phyloP scores from a whole-genome alignment of 768 basidiomycete genomes.

The Hebeloma cylindrosporum region DNA sequence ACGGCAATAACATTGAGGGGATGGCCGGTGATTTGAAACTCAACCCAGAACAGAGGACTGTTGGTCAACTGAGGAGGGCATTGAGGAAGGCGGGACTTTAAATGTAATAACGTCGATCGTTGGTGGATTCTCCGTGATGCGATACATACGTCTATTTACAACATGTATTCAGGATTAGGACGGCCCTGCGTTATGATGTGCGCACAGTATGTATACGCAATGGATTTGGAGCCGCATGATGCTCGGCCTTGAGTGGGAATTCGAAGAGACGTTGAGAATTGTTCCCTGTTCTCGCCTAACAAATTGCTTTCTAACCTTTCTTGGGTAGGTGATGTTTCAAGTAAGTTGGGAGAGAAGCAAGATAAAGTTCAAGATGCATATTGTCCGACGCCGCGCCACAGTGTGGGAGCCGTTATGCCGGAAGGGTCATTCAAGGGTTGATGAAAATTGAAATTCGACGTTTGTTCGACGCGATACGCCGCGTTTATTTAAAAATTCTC shows the following conservation, averaged over 20 bases:
- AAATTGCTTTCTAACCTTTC: conserved; percentile 21
- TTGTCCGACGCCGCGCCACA: conserved; percentile 15
- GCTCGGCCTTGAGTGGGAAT: conserved; percentile 18
- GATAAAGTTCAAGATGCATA: conserved; percentile 39
- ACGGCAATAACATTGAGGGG: conserved; percentile 67
- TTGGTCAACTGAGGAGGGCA: conserved; percentile 70
- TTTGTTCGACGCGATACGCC: conserved; percentile 8
- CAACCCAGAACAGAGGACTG: conserved; percentile 84
- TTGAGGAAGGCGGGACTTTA: conserved; percentile 54
- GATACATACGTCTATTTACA: conserved; percentile 8
- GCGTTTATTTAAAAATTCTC: not conserved
- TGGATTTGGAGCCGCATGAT: conserved; percentile 6
- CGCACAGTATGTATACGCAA: not conserved
- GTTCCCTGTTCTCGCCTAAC: conserved; percentile 16
- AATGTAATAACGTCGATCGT: conserved; percentile 6
- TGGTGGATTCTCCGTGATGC: conserved; percentile 9
- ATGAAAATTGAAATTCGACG: conserved; percentile 12
- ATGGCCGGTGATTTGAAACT: conserved; percentile 82
- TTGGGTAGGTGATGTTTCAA: conserved; percentile 20
- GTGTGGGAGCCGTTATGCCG: conserved; percentile 13
- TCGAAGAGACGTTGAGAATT: conserved; percentile 16
- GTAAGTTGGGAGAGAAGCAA: conserved; percentile 29
- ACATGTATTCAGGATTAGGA: no score
- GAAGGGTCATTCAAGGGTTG: conserved; percentile 17
- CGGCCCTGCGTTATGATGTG: not conserved